These are phyloP conservation scores for Lachancea sp. DNA, from an alignment of 805 yeast genomes.

Conservation along the genomic window DNA sequence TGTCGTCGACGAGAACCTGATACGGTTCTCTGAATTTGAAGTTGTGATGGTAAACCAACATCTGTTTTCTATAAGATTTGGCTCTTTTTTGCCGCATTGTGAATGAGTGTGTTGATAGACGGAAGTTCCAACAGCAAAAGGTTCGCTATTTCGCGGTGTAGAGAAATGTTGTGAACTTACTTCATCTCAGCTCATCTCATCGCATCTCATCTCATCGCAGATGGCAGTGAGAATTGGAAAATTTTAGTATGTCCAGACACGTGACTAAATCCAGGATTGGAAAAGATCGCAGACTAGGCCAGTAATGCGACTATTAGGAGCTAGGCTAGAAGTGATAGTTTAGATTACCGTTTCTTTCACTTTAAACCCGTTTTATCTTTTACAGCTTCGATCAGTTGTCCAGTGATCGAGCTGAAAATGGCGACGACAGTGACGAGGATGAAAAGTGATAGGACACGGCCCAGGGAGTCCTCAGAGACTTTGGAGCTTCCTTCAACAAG, in stretches of 20 bases:
- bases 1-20: slow-evolving; percentile 83
- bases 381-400: background rate
- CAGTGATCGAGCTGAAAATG: background rate
- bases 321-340: too few species aligned
- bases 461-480: background rate
- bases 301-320: too few species aligned
- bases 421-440: background rate
- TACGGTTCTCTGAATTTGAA: slow-evolving; percentile 93
- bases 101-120: background rate
- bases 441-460: background rate
- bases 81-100: slow-evolving; percentile 94
- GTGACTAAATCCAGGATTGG: too few species aligned
- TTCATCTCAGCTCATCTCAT: slow-evolving; percentile 13
- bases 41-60: slow-evolving; percentile 75
- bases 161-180: too few species aligned
- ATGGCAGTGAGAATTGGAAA: background rate
- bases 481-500: background rate
- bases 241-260: background rate
- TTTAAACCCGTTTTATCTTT: background rate
- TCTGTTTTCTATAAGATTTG: slow-evolving; percentile 86
- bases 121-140: too few species aligned
- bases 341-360: background rate
- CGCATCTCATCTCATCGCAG: slow-evolving; percentile 6
- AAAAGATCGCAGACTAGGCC: too few species aligned
- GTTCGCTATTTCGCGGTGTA: too few species aligned